Percentiles rank a stretch among this genome's conserved stretches.
Evolutionary conservation across 2,329 filamentous ascomycete genomes (phyloP).

Genomic region (Calonectria multiphialidica): DNA sequence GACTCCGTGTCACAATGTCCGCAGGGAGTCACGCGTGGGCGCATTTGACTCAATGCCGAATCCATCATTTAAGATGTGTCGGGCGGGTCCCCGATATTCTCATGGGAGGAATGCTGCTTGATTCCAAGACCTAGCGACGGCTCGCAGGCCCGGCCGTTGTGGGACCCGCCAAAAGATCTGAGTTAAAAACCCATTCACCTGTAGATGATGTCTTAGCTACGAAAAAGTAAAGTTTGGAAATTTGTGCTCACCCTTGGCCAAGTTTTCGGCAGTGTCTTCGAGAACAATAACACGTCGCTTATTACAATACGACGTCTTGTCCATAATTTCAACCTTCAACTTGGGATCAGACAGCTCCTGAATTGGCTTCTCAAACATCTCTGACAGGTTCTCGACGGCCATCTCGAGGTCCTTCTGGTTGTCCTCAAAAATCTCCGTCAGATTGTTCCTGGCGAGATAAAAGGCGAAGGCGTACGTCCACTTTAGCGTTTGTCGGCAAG

Average conservation of each 20-base stretch:
- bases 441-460: conserved; percentile 94
- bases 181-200: conserved; percentile 63
- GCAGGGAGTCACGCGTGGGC: not conserved
- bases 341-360: conserved; percentile 86
- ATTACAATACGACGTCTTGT: conserved; percentile 98
- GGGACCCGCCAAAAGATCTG: conserved; percentile 37
- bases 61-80: not conserved
- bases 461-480: conserved; percentile 99
- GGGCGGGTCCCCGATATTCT: not conserved
- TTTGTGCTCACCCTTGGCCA: conserved; percentile 79
- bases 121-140: conserved; percentile 32
- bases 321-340: conserved; percentile 97
- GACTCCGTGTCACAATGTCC: conserved; percentile 11
- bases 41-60: not conserved
- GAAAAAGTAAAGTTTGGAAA: not conserved
- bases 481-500: conserved; percentile 97
- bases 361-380: conserved; percentile 99
- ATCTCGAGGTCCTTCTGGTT: conserved; percentile 99
- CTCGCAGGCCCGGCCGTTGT: conserved; percentile 37
- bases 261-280: conserved; percentile 91
- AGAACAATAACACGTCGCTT: conserved; percentile 90
- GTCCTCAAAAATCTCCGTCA: conserved; percentile 97
- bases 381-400: conserved; percentile 95
- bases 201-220: conserved; percentile 38
- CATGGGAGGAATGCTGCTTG: not conserved